Base-by-base conservation (phyloP, 108 stramenopile species). In the Cyclostephanos invisitatus region DNA sequence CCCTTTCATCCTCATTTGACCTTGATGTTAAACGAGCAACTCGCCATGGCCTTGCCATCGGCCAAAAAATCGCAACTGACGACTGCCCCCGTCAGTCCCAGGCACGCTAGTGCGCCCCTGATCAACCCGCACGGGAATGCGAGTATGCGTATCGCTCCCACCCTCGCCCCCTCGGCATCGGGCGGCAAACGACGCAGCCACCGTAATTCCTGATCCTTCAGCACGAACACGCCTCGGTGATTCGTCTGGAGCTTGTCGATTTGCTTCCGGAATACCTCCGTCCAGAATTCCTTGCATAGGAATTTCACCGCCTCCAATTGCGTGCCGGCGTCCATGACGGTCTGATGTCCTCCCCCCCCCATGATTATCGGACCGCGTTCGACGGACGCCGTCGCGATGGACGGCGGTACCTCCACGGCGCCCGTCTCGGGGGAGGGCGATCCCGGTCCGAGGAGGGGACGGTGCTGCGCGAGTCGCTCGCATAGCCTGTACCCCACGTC, bases 161-260 rank as follows among this genome's bases (percentile, higher is more conserved):
- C 87, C 51, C 93, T 81, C 7, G 91, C 85, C 42, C 77, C 77
- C 62, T 91, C 93, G 42, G 77, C 77, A 55, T 89, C 89, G 12
- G 87, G 55, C 7, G 93, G 93, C 9, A 92, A 73, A 44, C 91
- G 81, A 29, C 83, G 64, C 66, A 94, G 51, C 93, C 93, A 94
- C 55, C 82, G 78, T 14, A 94, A 67, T 54, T 91, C 86, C 62
- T 87, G 71, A 78, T 97, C 96, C 63, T 95, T 94, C 32, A 97
- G 66, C 1, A 97, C 96, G 75, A 97, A 97, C 1, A 96, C 93
- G 20, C 96, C 96, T 44, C 94, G 71, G 74, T 97, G 96, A 80
- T 97, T 97, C 38, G 96, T 97, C 80, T 97, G 96, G 44, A 97
- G 73, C 70, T 97, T 97, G 59, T 97, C 96, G 61, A 97, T 90